These are phyloP conservation scores for Tetracladium marchalianum DNA, from an alignment of 495 filamentous ascomycete genomes.

Conservation along the genomic window DNA sequence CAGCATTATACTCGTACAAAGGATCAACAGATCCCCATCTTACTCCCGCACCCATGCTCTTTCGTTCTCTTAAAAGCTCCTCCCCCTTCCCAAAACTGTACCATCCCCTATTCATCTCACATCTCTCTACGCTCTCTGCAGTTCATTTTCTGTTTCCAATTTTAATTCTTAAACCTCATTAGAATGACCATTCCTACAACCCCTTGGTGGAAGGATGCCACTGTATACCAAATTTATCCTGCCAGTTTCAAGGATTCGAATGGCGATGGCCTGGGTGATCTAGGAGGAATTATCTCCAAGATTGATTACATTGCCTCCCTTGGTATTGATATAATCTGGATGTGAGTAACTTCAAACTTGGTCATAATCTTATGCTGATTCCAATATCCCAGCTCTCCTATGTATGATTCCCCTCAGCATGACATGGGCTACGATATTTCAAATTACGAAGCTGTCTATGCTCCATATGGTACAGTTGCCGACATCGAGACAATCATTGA, in stretches of 20 bases:
- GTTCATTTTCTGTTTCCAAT: neutral
- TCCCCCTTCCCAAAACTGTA: no score
- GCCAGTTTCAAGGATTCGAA: constrained; percentile 58
- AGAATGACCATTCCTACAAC: no score
- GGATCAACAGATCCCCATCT: no score
- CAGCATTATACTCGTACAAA: no score
- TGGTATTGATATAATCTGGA: constrained; percentile 57
- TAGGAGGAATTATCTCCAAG: constrained; percentile 54
- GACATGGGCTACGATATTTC: constrained; percentile 59
- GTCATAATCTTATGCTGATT: no score
- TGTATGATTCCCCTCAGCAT: constrained; percentile 54
- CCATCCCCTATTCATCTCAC: neutral
- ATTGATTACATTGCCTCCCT: constrained; percentile 55
- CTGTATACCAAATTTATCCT: constrained; percentile 64
- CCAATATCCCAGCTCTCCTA: constrained; percentile 31
- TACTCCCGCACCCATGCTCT: no score
- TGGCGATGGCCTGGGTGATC: constrained; percentile 57
- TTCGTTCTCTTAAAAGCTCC: no score
- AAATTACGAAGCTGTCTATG: constrained; percentile 53
- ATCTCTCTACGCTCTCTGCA: neutral
- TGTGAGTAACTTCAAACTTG: constrained; percentile 13
- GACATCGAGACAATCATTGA: constrained; percentile 54
- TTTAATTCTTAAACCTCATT: neutral
- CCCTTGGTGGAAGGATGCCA: constrained; percentile 32
- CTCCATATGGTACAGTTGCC: constrained; percentile 50